Conservation (phyloP, 495 filamentous ascomycete genomes). For the Ascobolus immersus region DNA sequence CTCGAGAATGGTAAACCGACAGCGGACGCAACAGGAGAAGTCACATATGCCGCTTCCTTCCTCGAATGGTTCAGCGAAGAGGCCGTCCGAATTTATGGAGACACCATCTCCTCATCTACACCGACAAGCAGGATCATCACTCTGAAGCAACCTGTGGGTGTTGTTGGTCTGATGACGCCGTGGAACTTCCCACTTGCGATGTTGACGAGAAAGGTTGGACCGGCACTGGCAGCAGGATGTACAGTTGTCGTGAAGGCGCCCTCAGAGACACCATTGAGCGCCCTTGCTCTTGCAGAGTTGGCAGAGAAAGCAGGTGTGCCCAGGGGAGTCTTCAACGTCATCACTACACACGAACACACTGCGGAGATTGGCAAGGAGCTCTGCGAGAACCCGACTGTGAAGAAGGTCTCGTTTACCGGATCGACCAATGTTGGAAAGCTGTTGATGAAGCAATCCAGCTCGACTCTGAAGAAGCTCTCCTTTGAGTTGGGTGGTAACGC, state of each 20-base stretch:
- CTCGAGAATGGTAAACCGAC: slow-evolving; percentile 56
- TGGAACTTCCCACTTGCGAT: slow-evolving; percentile 93
- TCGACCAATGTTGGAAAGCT: slow-evolving; percentile 68
- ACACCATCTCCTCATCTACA: slow-evolving; percentile 33
- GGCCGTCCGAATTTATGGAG: slow-evolving; percentile 41
- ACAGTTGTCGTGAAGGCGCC: slow-evolving; percentile 69
- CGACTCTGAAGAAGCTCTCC: slow-evolving; percentile 62
- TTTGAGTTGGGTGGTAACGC: slow-evolving; percentile 81
- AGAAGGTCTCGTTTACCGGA: slow-evolving; percentile 78
- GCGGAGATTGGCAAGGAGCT: slow-evolving; percentile 45
- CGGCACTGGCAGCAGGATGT: slow-evolving; percentile 61
- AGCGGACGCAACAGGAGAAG: slow-evolving; percentile 44
- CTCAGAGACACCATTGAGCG: slow-evolving; percentile 63
- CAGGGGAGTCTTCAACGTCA: slow-evolving; percentile 58
- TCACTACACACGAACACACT: slow-evolving; percentile 48
- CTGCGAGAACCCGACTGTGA: slow-evolving; percentile 41
- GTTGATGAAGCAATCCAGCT: slow-evolving; percentile 57
- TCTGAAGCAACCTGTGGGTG: slow-evolving; percentile 67
- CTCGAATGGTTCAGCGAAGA: slow-evolving; percentile 63
- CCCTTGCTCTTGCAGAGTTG: slow-evolving; percentile 58
- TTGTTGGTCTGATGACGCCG: slow-evolving; percentile 83
- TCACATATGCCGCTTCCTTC: slow-evolving; percentile 44
- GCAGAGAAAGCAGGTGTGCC: slow-evolving; percentile 64
- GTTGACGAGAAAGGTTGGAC: slow-evolving; percentile 71
- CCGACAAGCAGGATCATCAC: slow-evolving; percentile 53